phyloP scores from a whole-genome alignment of 2,329 filamentous ascomycete species.

The Colletotrichum sp. region DNA sequence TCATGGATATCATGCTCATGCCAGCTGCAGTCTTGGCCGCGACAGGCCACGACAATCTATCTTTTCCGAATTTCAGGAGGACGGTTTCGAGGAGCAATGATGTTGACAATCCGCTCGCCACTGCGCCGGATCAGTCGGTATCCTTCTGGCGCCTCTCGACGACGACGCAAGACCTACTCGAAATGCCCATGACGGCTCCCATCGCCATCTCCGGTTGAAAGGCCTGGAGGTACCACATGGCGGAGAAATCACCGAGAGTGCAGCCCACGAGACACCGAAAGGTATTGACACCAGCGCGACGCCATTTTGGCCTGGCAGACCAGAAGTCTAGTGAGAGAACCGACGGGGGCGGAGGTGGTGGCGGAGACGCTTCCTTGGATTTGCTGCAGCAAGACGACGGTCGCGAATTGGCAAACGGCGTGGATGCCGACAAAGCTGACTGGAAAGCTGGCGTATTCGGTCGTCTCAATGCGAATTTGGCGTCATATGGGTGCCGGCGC shows the following conservation, averaged over 20 bases:
- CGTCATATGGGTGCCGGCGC: background rate
- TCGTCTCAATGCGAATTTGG: background rate
- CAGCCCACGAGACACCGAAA: slow-evolving; percentile 61
- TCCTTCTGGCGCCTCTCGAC: background rate
- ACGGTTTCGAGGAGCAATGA: slow-evolving; percentile 59
- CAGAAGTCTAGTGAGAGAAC: slow-evolving; percentile 32
- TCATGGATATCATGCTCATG: slow-evolving; percentile 65
- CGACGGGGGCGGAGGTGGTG: background rate
- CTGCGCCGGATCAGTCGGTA: slow-evolving; percentile 31
- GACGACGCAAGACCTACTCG: slow-evolving; percentile 41
- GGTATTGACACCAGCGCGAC: slow-evolving; percentile 58
- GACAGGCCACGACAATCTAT: slow-evolving; percentile 48
- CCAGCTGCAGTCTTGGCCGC: slow-evolving; percentile 59
- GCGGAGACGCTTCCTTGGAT: background rate
- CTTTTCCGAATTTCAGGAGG: slow-evolving; percentile 52
- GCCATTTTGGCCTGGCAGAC: slow-evolving; percentile 43
- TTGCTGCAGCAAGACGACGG: background rate
- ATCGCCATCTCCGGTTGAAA: slow-evolving; percentile 51
- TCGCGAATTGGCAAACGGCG: background rate
- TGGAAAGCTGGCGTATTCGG: background rate
- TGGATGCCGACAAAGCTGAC: background rate
- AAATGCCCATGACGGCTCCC: slow-evolving; percentile 54
- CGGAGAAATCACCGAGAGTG: slow-evolving; percentile 59
- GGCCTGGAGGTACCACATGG: slow-evolving; percentile 59
- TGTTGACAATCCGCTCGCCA: slow-evolving; percentile 55